Evolutionary conservation across 1,284 basidiomycete species (phyloP).

Genomic region (Trametes versicolor): DNA sequence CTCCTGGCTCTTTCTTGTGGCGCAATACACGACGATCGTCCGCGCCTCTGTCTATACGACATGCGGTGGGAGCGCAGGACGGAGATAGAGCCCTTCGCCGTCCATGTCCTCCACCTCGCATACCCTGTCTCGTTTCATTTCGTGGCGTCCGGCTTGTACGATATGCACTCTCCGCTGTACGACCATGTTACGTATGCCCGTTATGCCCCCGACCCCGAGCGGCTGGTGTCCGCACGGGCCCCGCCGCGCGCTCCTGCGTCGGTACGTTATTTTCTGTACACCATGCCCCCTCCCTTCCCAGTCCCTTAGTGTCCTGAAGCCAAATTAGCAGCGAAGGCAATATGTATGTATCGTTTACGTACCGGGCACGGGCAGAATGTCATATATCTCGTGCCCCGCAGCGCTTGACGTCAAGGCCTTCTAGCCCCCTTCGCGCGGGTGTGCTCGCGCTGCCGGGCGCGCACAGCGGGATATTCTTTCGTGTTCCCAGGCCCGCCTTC

Average conservation of each 20-base stretch:
- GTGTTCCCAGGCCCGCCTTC: slow-evolving; percentile 26
- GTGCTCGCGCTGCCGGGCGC: slow-evolving; percentile 18
- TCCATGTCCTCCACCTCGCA: slow-evolving; percentile 14
- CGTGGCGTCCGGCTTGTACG: slow-evolving; percentile 23
- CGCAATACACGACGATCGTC: slow-evolving; percentile 14
- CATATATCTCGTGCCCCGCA: slow-evolving; percentile 16
- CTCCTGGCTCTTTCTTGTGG: slow-evolving; percentile 6
- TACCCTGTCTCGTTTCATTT: slow-evolving; percentile 14
- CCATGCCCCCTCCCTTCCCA: slow-evolving; percentile 12
- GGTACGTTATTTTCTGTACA: slow-evolving; percentile 26
- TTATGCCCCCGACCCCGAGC: slow-evolving; percentile 1
- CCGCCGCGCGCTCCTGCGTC: slow-evolving; percentile 10
- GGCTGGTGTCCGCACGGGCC: neutral
- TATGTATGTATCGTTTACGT: slow-evolving; percentile 33
- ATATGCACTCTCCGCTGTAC: slow-evolving; percentile 21
- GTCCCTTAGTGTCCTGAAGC: slow-evolving; percentile 16
- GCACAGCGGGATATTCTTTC: slow-evolving; percentile 21
- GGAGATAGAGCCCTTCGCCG: slow-evolving; percentile 23
- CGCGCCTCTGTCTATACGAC: slow-evolving; percentile 19
- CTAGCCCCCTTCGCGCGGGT: slow-evolving; percentile 17
- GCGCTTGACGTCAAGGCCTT: slow-evolving; percentile 29
- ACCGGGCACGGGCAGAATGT: slow-evolving; percentile 26
- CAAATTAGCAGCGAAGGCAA: slow-evolving; percentile 17
- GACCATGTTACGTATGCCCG: slow-evolving; percentile 21
- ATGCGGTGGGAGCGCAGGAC: slow-evolving; percentile 16